Evolutionary conservation across 176 grass and related monocot species (phyloP), one percentile per base, ranked within the genome.

Genomic region (Saccharum spontaneum): DNA sequence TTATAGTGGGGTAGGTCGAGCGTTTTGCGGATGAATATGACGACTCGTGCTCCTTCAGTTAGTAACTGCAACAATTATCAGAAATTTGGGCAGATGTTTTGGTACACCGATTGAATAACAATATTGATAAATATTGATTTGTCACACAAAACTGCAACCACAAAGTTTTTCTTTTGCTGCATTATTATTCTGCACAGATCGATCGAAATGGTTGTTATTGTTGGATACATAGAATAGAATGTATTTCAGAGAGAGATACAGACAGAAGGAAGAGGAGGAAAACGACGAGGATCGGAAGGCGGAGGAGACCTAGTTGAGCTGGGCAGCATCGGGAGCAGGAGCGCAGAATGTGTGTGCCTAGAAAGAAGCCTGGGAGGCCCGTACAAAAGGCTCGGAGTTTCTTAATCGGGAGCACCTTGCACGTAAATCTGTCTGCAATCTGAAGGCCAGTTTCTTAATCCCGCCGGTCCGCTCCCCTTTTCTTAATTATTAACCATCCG

Each of bases 261-360:
- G 10, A 24, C 3, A 3, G 20, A 64, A 45, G 0, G 71, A 76
- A 22, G 77, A 86, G 8, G 78, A 72, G 15, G 79, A 26, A 7
- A 36, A 4, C 18, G 18, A 63, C 52, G 20, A 60, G 55, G 55
- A 60, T 10, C 1, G 20, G 20, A n/a, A n/a, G 49, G 49, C 14
- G 49, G 13, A 10, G 48, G 15, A 18, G 33, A 30, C 60, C 34
- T 57, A 62, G 84, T 16, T 70, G 60, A 20, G 61, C 3, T 63
- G 57, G 45, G 52, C 43, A 62, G 59, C 94, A 88, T 96, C 76
- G 94, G 93, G 94, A 82, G 93, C 97, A 99, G 96, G 90, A 95
- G 81, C 86, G 91, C 91, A 94, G 88, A 86, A 99, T 96, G 93
- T 92, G 91, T 95, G 97, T 91, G 87, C 91, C 97, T 88, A 88